Percentiles rank a stretch among this genome's conserved stretches.
Evolutionary conservation across 345 rosid species (phyloP).

Genomic region (Camelina sativa): DNA sequence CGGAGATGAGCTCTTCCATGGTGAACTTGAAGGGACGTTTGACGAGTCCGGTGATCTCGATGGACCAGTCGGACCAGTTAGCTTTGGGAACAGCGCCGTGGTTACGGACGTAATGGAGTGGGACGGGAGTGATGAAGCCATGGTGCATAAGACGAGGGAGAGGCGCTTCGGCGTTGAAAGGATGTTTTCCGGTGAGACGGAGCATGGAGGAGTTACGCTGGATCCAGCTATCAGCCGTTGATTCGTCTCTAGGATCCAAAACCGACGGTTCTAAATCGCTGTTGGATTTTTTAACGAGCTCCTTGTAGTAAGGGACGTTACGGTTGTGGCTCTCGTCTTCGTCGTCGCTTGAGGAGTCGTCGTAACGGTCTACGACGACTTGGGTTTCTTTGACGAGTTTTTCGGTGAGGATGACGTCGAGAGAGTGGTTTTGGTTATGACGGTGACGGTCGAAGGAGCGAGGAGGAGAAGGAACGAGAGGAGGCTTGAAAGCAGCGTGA

Average conservation of each 20-base stretch:
- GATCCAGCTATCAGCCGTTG: constrained; percentile 81
- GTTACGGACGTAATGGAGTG: constrained; percentile 95
- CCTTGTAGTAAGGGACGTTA: constrained; percentile 46
- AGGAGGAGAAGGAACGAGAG: constrained; percentile 42
- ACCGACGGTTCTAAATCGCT: constrained; percentile 72
- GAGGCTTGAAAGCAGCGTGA: constrained; percentile 54
- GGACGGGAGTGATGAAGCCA: constrained; percentile 93
- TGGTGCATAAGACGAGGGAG: constrained; percentile 84
- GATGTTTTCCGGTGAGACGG: constrained; percentile 97
- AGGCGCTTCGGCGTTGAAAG: constrained; percentile 89
- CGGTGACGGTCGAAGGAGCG: constrained; percentile 47
- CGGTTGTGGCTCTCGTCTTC: constrained; percentile 51
- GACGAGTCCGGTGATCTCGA: constrained; percentile 82
- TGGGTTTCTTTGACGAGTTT: constrained; percentile 41
- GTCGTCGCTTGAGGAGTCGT: constrained; percentile 53
- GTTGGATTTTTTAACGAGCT: constrained; percentile 55
- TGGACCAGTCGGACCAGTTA: constrained; percentile 71
- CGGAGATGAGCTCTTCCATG: constrained; percentile 75
- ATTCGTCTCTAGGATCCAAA: constrained; percentile 70
- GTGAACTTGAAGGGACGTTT: constrained; percentile 65
- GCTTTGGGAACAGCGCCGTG: constrained; percentile 81
- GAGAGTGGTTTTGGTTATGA: constrained; percentile 44
- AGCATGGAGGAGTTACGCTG: constrained; percentile 79
- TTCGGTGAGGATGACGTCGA: not conserved
- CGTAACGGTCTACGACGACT: constrained; percentile 35